These are phyloP conservation scores for Limonium bicolor DNA, from an alignment of 148 eudicot genomes.

Conservation along the genomic window DNA sequence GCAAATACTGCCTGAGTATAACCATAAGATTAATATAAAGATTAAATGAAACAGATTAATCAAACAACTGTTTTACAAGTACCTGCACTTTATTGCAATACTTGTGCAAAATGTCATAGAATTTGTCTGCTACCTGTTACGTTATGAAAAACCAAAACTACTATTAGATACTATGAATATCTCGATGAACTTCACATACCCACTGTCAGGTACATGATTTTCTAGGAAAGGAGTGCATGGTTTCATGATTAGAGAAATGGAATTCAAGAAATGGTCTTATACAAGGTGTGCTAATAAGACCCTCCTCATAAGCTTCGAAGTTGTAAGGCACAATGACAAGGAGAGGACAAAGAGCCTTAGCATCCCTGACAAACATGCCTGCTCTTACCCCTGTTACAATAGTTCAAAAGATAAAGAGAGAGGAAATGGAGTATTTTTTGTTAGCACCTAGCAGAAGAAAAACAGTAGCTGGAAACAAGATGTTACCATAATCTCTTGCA, in stretches of 20 bases:
- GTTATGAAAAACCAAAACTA: constrained; percentile 15
- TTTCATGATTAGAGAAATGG: no score
- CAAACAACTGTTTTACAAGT: constrained; percentile 4
- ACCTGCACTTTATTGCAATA: constrained; percentile 93
- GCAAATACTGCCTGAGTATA: constrained; percentile 82
- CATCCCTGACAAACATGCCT: constrained; percentile 94
- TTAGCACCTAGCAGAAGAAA: neutral
- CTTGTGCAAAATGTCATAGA: constrained; percentile 72
- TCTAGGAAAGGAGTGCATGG: no score
- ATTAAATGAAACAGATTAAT: neutral
- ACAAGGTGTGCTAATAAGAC: constrained; percentile 4
- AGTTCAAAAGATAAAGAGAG: constrained; percentile 20
- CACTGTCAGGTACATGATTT: no score
- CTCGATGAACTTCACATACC: no score
- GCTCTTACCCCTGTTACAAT: constrained; percentile 75
- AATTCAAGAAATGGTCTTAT: no score
- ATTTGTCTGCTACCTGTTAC: constrained; percentile 82
- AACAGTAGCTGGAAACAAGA: constrained; percentile 3
- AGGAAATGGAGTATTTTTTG: constrained; percentile 1
- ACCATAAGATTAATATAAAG: constrained; percentile 5
- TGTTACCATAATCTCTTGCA: constrained; percentile 70
- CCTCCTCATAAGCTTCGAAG: constrained; percentile 94
- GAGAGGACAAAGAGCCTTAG: constrained; percentile 86
- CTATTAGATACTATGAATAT: no score
- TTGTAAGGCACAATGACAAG: constrained; percentile 75